Evolutionary conservation across 441 rosid species (phyloP).

Genomic region (Populus trichocarpa): DNA sequence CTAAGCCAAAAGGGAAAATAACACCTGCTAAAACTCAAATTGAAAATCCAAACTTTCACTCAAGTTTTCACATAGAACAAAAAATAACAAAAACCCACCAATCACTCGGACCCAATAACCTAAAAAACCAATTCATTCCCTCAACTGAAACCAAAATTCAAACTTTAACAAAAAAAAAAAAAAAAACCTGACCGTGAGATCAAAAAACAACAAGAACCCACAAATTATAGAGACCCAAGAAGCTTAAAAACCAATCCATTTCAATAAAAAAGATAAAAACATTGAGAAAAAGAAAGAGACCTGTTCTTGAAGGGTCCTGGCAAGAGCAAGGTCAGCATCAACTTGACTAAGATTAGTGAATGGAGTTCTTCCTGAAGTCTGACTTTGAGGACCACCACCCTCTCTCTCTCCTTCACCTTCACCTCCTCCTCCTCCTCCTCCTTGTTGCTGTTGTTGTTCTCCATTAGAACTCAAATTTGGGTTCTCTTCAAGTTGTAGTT

Average conservation of each 20-base stretch:
- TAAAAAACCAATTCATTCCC: neutral
- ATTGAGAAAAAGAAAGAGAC: slow-evolving; percentile 25
- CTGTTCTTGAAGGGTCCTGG: slow-evolving; percentile 96
- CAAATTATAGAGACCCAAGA: slow-evolving; percentile 6
- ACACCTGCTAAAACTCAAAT: neutral
- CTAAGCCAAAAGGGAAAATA: neutral
- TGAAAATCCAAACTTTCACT: neutral
- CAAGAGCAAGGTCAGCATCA: slow-evolving; percentile 94
- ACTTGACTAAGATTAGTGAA: slow-evolving; percentile 78
- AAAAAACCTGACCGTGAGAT: neutral
- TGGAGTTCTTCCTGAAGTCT: slow-evolving; percentile 55
- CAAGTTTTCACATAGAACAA: neutral
- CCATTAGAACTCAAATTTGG: neutral
- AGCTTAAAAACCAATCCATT: slow-evolving; percentile 1
- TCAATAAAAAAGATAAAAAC: neutral
- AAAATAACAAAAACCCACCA: neutral
- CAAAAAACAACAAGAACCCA: neutral
- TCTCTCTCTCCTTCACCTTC: slow-evolving; percentile 16
- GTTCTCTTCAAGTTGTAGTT: slow-evolving; percentile 1
- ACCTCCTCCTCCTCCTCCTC: slow-evolving; percentile 14
- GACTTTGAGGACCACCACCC: slow-evolving; percentile 29
- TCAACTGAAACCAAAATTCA: neutral
- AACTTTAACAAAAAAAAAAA: neutral
- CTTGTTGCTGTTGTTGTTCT: slow-evolving; percentile 8
- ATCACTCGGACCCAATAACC: neutral